These are phyloP conservation scores for Sesbania bispinosa DNA, from an alignment of 306 rosid genomes.

Conservation along the genomic window DNA sequence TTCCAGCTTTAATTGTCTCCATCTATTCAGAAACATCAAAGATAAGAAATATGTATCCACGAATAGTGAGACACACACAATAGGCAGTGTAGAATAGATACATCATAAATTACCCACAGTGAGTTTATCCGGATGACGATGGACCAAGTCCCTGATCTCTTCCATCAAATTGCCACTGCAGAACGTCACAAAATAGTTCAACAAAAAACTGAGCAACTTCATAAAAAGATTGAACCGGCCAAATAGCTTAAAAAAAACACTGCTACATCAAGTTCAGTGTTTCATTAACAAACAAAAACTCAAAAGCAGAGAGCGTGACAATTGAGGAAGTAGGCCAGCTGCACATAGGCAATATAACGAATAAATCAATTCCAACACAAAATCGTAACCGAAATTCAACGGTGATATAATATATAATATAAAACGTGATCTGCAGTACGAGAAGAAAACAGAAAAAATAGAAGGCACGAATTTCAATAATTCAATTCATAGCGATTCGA, in stretches of 20 bases:
- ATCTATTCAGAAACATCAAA: constrained; percentile 43
- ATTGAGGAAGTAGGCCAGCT: not conserved
- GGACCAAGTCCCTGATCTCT: constrained; percentile 70
- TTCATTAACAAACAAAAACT: not conserved
- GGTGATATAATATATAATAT: too few relatives aligned
- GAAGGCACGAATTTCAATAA: not conserved
- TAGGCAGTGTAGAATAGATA: constrained; percentile 10
- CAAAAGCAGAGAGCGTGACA: not conserved
- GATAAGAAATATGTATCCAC: constrained; percentile 22
- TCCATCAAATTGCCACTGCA: constrained; percentile 77
- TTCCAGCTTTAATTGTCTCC: constrained; percentile 62
- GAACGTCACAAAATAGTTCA: constrained; percentile 32
- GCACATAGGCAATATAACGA: not conserved
- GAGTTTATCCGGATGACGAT: constrained; percentile 76
- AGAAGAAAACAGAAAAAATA: not conserved
- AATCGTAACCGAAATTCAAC: constrained; percentile 2
- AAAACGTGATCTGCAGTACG: constrained; percentile 1
- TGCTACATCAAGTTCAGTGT: not conserved
- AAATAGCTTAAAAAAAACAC: constrained; percentile 5
- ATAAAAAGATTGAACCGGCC: not conserved
- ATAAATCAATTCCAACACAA: not conserved
- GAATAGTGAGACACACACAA: constrained; percentile 18
- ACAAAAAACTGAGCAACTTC: constrained; percentile 10
- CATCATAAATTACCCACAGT: constrained; percentile 48
- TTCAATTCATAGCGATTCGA: constrained; percentile 3